Conservation (phyloP, 257 asterid genomes). For the Thymus quinquecostatus region DNA sequence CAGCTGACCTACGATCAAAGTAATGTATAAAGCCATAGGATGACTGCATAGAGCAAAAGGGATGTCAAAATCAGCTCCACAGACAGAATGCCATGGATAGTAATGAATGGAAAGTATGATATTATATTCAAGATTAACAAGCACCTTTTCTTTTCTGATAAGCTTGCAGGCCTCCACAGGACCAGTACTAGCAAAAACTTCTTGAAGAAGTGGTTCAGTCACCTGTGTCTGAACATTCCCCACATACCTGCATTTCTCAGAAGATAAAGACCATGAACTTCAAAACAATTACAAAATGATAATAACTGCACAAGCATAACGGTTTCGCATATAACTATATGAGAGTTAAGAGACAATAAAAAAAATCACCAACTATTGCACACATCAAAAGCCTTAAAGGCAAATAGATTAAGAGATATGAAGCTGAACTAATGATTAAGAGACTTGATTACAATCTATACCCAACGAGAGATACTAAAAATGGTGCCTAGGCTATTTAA, state of each 20-base stretch:
- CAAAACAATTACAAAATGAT: constrained; percentile 27
- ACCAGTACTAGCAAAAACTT: constrained; percentile 87
- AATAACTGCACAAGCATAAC: constrained; percentile 20
- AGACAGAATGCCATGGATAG: constrained; percentile 19
- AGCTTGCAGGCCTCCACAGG: constrained; percentile 90
- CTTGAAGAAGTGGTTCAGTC: constrained; percentile 89
- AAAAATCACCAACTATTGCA: constrained; percentile 4
- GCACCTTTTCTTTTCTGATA: constrained; percentile 85
- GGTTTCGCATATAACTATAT: constrained; percentile 13
- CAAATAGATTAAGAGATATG: constrained; percentile 8
- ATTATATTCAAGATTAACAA: neutral
- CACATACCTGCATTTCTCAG: constrained; percentile 85
- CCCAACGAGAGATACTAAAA: constrained; percentile 12
- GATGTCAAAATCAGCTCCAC: constrained; percentile 27
- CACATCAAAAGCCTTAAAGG: constrained; percentile 1
- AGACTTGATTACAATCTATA: neutral
- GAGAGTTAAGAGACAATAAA: constrained; percentile 27
- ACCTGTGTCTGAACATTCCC: constrained; percentile 86
- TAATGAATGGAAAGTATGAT: constrained; percentile 5
- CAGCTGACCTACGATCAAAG: constrained; percentile 68
- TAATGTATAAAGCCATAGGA: constrained; percentile 69
- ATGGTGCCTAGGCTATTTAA: neutral
- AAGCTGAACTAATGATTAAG: constrained; percentile 18
- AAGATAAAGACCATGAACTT: constrained; percentile 35
- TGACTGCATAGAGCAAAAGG: constrained; percentile 50